Evolutionary conservation across 1,284 basidiomycete genomes (phyloP), one percentile per base, ranked within the genome.

Genomic region (Leccinum griseonigrum): DNA sequence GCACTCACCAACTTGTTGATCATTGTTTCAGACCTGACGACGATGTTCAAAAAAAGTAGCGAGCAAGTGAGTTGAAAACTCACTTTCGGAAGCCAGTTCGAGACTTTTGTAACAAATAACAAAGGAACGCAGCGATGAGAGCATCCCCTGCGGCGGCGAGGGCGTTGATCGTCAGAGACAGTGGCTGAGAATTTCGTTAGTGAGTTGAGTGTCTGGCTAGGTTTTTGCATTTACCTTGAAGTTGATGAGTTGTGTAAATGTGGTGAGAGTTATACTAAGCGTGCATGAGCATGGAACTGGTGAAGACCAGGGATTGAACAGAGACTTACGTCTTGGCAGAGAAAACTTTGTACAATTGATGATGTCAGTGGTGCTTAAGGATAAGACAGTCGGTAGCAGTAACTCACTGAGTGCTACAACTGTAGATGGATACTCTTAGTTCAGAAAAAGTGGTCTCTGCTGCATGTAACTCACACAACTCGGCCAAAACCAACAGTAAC

Each of bases 141-240:
- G 85, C 75, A 60, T 88, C 85, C 3, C 82, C 81, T 2, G 78
- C 81, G 0, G 83, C 85, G 0, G 84, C 80, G 11, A 85, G 74
- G 0, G 76, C 80, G 64, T 86, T 88, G 59, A 87, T 78, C 34
- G 78, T 62, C 65, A 84, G 81, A 0, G 85, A 85, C 11, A 87
- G 72, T 9, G 68, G 65, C 70, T 72, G 40, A 14, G 34, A 3
- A 4, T 1, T 9, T 22, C 3, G 26, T 72, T 40, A 71, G 60
- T 43, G 31, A 11, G 26, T 7, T 26, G 14, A 43, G 22, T 14
- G 18, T 18, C 18, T 8, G 40, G 16, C 4, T 46, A 13, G 6
- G 10, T 29, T n/a, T 32, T 18, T 38, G 32, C 22, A 54, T 36
- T 62, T 54, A 71, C 70, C 75, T 79, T 60, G 13, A 60, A 43